Evolutionary conservation across 1,139 yeast species (phyloP).

Genomic region (Diutina neorugosa): DNA sequence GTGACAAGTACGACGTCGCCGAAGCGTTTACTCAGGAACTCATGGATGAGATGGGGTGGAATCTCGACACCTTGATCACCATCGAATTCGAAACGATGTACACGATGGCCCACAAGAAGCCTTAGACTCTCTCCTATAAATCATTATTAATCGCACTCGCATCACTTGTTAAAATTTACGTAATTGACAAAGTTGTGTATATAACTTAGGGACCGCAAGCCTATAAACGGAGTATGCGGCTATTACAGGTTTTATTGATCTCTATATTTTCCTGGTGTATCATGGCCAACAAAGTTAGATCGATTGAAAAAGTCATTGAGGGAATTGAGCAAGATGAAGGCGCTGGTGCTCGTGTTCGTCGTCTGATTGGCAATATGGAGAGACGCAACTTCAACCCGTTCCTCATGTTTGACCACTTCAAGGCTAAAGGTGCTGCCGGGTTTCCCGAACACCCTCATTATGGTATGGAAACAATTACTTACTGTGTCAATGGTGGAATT

Average conservation of each 20-base stretch:
- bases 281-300: not conserved
- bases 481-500: conserved; percentile 59
- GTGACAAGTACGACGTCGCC: conserved; percentile 9
- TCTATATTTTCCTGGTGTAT: not conserved
- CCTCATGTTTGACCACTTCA: conserved; percentile 72
- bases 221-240: not conserved
- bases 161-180: not conserved
- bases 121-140: not conserved
- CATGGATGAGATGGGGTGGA: not conserved
- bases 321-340: conserved; percentile 68
- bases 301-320: not conserved
- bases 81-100: conserved; percentile 1
- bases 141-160: not conserved
- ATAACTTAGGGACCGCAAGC: not conserved
- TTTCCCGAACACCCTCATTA: conserved; percentile 92
- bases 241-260: not conserved
- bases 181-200: not conserved
- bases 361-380: conserved; percentile 62
- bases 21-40: not conserved
- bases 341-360: conserved; percentile 73
- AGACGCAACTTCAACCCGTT: conserved; percentile 75
- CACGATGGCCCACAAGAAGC: not conserved
- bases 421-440: conserved; percentile 35
- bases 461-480: conserved; percentile 83
- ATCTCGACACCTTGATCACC: not conserved